These are phyloP conservation scores for Citrus unshiu DNA, from an alignment of 345 rosid genomes.

Conservation along the genomic window DNA sequence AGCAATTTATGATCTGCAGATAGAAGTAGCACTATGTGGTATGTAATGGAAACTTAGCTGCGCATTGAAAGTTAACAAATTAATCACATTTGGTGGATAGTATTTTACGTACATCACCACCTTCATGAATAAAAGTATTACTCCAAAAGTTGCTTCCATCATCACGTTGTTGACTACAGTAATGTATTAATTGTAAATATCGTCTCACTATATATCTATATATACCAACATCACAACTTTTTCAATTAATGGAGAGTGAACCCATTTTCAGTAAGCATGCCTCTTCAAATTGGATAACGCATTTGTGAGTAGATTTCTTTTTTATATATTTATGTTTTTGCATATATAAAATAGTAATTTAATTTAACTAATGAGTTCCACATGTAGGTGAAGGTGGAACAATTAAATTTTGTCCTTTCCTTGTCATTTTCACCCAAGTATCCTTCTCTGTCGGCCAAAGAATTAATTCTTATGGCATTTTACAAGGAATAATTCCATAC, in stretches of 20 bases:
- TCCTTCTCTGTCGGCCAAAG: neutral
- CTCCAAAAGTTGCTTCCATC: neutral
- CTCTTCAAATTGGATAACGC: neutral
- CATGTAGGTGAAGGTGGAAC: neutral
- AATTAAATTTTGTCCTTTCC: neutral
- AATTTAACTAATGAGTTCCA: neutral
- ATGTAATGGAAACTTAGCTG: neutral
- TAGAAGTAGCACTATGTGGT: neutral
- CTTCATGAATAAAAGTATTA: neutral
- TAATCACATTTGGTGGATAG: neutral
- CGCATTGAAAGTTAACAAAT: neutral
- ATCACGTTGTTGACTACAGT: neutral
- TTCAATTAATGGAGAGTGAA: neutral
- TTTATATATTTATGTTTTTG: too few relatives aligned
- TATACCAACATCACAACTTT: neutral
- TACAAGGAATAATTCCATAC: neutral
- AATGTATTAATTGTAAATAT: neutral
- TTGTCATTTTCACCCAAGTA: constrained; percentile 8
- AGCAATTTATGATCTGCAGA: neutral
- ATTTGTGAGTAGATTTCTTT: neutral
- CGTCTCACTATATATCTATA: neutral
- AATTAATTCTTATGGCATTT: neutral
- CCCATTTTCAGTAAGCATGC: neutral
- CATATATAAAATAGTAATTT: neutral
- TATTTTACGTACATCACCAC: neutral